Base-by-base conservation (phyloP, 176 grass and related monocot genomes). In the Oryza rufipogon region DNA sequence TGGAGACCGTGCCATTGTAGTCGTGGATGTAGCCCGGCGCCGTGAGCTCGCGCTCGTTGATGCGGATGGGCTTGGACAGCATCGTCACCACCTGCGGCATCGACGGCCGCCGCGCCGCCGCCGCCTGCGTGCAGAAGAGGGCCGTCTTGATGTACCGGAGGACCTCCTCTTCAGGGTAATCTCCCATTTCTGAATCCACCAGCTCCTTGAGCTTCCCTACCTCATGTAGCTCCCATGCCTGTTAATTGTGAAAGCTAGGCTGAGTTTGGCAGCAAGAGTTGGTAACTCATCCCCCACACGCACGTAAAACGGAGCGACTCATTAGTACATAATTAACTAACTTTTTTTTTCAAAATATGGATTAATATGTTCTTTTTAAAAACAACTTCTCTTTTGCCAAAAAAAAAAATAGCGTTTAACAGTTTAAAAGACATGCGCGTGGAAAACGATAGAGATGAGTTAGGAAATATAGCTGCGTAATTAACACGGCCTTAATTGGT, bases 101-200 rank as follows among this genome's bases (percentile, higher is more conserved):
- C 8, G 89, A 78, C 0, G 96, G 96, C n/a, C 96, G 80, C 0
- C 93, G 89, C 0, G 75, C 82, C 0, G 93, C 89, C 0, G 93
- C 86, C 0, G 96, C 93, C 77, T 98, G 96, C 3, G 86, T 87
- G 89, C 96, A 95, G 77, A 98, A 98, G 68, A 98, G 91, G 22
- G 91, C 96, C 17, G 93, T 86, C 86, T 95, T 98, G 77, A 95
- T 88, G 91, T 81, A 93, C 66, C 81, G 74, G 51, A 92, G 44
- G 67, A 83, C 83, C 67, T 98, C 70, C 51, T 98, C 96, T 73
- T 95, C 91, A n/a, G 96, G 89, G 80, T 84, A 93, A 36, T 90
- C 91, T 48, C 69, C 67, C 1, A 93, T 45, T 17, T 22, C 15
- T 11, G 89, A 16, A 64, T 98, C 96, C 12, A 93, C 75, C 71